These are phyloP conservation scores for Glycine soja DNA, from an alignment of 306 rosid genomes.

Conservation along the genomic window DNA sequence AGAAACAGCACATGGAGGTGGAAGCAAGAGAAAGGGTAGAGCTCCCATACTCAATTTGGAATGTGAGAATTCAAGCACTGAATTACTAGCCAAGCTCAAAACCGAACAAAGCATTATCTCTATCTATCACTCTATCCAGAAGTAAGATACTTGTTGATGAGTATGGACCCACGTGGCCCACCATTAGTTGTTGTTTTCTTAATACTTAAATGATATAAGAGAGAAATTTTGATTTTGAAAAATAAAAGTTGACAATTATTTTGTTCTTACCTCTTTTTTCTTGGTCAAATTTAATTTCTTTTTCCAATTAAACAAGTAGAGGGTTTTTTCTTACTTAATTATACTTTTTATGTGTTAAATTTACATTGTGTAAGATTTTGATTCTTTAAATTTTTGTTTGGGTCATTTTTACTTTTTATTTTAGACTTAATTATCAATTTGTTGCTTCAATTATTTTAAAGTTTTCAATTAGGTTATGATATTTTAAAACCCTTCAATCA, in stretches of 20 bases:
- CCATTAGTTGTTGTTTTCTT: neutral
- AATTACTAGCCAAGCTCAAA: conserved; percentile 13
- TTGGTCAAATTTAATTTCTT: neutral
- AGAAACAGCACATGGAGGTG: conserved; percentile 32
- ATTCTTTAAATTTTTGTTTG: neutral
- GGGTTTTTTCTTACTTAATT: neutral
- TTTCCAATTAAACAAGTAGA: too few species aligned
- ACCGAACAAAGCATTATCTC: conserved; percentile 31
- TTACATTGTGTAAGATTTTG: neutral
- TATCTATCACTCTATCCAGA: conserved; percentile 9
- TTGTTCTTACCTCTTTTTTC: neutral
- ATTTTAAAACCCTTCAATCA: too few species aligned
- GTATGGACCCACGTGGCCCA: conserved; percentile 22
- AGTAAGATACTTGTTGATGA: neutral
- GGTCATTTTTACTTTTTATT: too few species aligned
- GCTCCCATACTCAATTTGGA: conserved; percentile 36
- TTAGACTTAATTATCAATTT: too few species aligned
- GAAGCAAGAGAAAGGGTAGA: conserved; percentile 41
- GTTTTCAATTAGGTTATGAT: too few species aligned
- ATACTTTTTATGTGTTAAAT: neutral
- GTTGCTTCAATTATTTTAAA: too few species aligned
- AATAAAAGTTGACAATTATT: neutral
- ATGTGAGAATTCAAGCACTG: conserved; percentile 16
- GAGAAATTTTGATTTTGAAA: too few species aligned
- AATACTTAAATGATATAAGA: too few species aligned